These are phyloP conservation scores for Poa pratensis DNA, from an alignment of 176 grass and related monocot species.

Conservation along the genomic window DNA sequence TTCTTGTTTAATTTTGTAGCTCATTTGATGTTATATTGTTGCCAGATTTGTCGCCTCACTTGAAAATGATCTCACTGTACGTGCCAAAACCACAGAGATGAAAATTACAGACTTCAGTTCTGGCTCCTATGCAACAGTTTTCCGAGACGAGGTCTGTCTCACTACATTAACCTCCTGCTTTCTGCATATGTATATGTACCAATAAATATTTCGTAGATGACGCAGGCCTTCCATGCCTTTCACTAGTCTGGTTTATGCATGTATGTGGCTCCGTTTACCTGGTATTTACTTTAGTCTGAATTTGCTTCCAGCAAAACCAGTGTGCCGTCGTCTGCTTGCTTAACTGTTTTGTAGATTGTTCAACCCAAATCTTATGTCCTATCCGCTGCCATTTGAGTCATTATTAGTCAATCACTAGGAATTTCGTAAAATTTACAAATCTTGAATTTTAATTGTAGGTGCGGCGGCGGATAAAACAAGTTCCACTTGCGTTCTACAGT, in stretches of 20 bases:
- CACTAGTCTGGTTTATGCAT: slow-evolving; percentile 8
- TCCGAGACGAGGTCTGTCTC: slow-evolving; percentile 78
- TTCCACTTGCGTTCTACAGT: slow-evolving; percentile 93
- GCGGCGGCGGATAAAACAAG: slow-evolving; percentile 86
- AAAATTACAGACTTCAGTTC: slow-evolving; percentile 85
- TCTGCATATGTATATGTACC: slow-evolving; percentile 26
- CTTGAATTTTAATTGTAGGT: slow-evolving; percentile 63
- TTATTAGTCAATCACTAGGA: slow-evolving; percentile 13
- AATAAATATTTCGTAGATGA: slow-evolving; percentile 20
- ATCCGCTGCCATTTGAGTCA: slow-evolving; percentile 22
- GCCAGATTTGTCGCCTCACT: slow-evolving; percentile 83
- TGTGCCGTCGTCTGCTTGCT: background rate
- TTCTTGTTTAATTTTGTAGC: slow-evolving; percentile 25
- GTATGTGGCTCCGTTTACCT: background rate
- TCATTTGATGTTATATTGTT: slow-evolving; percentile 32
- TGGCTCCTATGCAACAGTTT: slow-evolving; percentile 92
- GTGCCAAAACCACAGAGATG: slow-evolving; percentile 91
- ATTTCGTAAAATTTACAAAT: slow-evolving; percentile 16
- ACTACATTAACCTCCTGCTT: background rate
- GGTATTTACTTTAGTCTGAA: background rate
- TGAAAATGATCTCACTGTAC: slow-evolving; percentile 92
- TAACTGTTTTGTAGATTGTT: background rate
- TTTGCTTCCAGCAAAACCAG: background rate
- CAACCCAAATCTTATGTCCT: background rate
- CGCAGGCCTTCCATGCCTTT: background rate